Evolutionary conservation across 2,329 filamentous ascomycete genomes (phyloP), one percentile per base, ranked within the genome.

Genomic region (Sclerotinia nivalis): DNA sequence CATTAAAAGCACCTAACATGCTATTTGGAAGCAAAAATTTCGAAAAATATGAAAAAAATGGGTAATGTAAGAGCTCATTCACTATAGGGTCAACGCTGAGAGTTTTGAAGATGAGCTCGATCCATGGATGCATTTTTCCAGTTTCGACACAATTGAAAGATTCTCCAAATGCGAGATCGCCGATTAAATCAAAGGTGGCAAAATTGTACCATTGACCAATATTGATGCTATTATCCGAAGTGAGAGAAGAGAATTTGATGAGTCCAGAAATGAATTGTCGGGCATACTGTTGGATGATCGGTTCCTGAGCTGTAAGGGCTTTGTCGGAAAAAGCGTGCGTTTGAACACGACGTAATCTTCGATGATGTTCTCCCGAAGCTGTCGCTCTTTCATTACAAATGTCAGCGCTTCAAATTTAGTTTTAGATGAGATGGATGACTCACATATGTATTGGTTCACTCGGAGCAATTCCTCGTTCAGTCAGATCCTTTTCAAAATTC

Each of bases 141-240:
- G 49, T 71, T 43, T 78, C 71, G 12, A 81, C 71, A 70, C 76
- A 78, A 20, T 73, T 73, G 71, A 81, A 82, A 0, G 79, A 78
- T 69, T 82, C 79, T 20, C 81, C 82, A 71, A 83, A 84, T 0
- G 82, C 78, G 50, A 84, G 77, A 69, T 83, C 82, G 22, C 81
- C 80, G 52, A 81, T 78, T 34, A 81, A 74, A 70, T 81, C 81
- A 71, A 82, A 81, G 1, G 79, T 77, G 2, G 76, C 62, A 70
- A 76, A 78, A 50, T 79, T 77, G 69, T 73, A 80, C 79, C 80
- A 81, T 66, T 76, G 71, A 4, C 71, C 74, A 71, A 81, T 7
- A 18, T 66, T 7, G 8, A 70, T 52, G 3, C 15, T 55, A 2
- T 47, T 22, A 1, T 67, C 40, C 7, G 64, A 25, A 6, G 10